phyloP scores from a whole-genome alignment of 2,329 filamentous ascomycete genomes.

The Sporothrix schenckii region DNA sequence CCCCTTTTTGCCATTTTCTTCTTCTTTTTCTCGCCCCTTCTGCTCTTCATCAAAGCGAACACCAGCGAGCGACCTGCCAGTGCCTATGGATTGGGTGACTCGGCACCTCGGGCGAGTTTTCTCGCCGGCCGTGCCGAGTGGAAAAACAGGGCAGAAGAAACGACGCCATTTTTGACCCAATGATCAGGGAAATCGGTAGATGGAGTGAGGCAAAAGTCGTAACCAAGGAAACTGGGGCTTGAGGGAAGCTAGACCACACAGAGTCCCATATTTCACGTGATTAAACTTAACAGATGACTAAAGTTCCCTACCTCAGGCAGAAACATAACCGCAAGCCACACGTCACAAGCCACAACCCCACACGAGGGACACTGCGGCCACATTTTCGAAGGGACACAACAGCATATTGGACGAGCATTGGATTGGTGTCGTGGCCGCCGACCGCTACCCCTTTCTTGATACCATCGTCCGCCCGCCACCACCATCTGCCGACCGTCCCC shows the following conservation, averaged over 20 bases:
- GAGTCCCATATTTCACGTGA: background rate
- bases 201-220: background rate
- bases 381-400: conserved; percentile 22
- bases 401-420: conserved; percentile 8
- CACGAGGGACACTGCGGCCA: conserved; percentile 15
- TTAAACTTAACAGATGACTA: background rate
- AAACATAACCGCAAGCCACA: background rate
- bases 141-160: conserved; percentile 1
- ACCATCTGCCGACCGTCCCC: conserved; percentile 14
- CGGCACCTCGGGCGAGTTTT: background rate
- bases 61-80: background rate
- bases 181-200: conserved; percentile 3
- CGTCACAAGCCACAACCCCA: conserved; percentile 7
- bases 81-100: background rate
- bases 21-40: background rate
- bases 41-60: background rate
- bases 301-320: background rate
- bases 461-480: conserved; percentile 18
- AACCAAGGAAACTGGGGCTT: conserved; percentile 6
- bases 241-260: too few relatives aligned
- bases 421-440: conserved; percentile 8
- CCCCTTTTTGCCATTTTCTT: background rate
- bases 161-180: conserved; percentile 22
- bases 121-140: background rate
- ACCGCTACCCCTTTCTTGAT: conserved; percentile 22